phyloP scores from a whole-genome alignment of 192 early-diverging fungal genomes.

The Backusella australiensis region DNA sequence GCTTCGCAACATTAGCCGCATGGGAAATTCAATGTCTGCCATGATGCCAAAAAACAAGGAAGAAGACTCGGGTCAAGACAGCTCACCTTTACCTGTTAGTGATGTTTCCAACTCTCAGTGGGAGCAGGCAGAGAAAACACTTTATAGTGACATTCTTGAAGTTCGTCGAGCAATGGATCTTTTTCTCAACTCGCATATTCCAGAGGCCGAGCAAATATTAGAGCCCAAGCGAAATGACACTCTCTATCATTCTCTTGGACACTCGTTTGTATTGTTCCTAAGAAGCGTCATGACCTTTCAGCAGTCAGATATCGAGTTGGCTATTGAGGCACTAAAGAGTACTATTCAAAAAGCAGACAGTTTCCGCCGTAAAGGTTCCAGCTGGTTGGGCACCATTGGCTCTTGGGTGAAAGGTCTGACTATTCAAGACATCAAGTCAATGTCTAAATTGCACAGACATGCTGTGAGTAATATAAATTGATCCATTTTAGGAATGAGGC shows the following conservation, averaged over 20 bases:
- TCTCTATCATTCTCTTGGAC: slow-evolving; percentile 74
- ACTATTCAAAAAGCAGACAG: slow-evolving; percentile 59
- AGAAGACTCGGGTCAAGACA: not conserved
- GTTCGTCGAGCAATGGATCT: slow-evolving; percentile 64
- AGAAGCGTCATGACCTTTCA: slow-evolving; percentile 80
- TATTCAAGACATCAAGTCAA: slow-evolving; percentile 42
- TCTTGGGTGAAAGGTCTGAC: slow-evolving; percentile 42
- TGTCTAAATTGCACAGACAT: slow-evolving; percentile 59
- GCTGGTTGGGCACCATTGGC: slow-evolving; percentile 46
- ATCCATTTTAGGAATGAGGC: not conserved
- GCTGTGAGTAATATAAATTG: slow-evolving; percentile 43
- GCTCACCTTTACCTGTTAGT: not conserved
- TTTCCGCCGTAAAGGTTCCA: slow-evolving; percentile 57
- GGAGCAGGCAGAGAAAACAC: slow-evolving; percentile 3
- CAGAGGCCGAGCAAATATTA: slow-evolving; percentile 62
- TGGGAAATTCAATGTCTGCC: slow-evolving; percentile 7
- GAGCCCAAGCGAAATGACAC: slow-evolving; percentile 38
- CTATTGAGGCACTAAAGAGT: slow-evolving; percentile 59
- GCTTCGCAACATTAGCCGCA: not conserved
- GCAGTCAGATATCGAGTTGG: slow-evolving; percentile 58
- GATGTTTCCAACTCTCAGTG: not conserved
- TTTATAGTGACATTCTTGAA: slow-evolving; percentile 59
- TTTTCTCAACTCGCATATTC: slow-evolving; percentile 77
- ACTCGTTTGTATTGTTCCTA: slow-evolving; percentile 64
- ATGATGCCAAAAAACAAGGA: slow-evolving; percentile 5